A percentile compares a stretch with the other conserved stretches of the same genome.
Evolutionary conservation across 345 rosid genomes (phyloP).

Genomic region (Lumnitzera racemosa): DNA sequence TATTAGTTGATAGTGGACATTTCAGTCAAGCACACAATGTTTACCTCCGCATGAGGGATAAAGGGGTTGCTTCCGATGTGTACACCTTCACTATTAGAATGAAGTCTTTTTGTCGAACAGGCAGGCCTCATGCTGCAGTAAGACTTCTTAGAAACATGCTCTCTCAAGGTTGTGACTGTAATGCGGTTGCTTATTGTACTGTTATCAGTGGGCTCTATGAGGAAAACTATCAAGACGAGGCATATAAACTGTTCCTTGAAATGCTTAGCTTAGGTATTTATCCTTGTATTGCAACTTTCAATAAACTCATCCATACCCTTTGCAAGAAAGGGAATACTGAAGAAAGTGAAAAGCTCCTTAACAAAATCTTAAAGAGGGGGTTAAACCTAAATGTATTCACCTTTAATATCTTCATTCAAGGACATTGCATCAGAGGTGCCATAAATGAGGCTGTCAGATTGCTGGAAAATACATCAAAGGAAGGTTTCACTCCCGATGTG

Average conservation of each 20-base stretch:
- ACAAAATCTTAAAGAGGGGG: constrained; percentile 68
- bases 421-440: constrained; percentile 65
- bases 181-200: constrained; percentile 75
- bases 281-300: constrained; percentile 55
- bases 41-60: constrained; percentile 72
- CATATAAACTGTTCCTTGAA: constrained; percentile 63
- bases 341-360: constrained; percentile 71
- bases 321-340: constrained; percentile 62
- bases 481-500: constrained; percentile 66
- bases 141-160: constrained; percentile 78
- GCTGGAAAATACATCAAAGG: constrained; percentile 42
- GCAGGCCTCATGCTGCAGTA: constrained; percentile 70
- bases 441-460: constrained; percentile 48
- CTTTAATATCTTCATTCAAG: constrained; percentile 67
- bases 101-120: constrained; percentile 77
- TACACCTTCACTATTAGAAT: constrained; percentile 80
- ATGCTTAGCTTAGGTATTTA: constrained; percentile 53
- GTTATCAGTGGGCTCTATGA: constrained; percentile 70
- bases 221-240: constrained; percentile 39
- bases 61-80: constrained; percentile 60
- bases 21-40: constrained; percentile 79
- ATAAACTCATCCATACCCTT: constrained; percentile 74
- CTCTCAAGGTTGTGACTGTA: constrained; percentile 64
- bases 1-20: constrained; percentile 61
- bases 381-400: constrained; percentile 73